Evolutionary conservation across 2,329 filamentous ascomycete species (phyloP).

Genomic region (Alternaria sp.): DNA sequence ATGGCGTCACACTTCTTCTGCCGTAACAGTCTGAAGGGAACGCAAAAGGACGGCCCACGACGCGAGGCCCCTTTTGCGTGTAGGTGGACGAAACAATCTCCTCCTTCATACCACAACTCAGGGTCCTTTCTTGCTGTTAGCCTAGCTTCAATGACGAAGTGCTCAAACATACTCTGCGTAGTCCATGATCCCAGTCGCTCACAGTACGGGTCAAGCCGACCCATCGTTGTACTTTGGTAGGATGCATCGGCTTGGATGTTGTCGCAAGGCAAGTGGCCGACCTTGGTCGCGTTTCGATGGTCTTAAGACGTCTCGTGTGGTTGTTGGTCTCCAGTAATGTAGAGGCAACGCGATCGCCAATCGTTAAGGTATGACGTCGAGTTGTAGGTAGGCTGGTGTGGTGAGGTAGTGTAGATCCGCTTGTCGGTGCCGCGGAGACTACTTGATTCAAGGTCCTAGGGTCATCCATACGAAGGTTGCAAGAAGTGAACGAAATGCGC

Average conservation of each 20-base stretch:
- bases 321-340: conserved; percentile 3
- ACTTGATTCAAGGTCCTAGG: conserved; percentile 3
- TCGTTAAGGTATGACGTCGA: conserved; percentile 12
- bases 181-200: conserved; percentile 53
- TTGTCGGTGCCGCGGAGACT: conserved; percentile 8
- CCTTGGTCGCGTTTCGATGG: conserved; percentile 17
- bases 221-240: conserved; percentile 44
- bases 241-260: conserved; percentile 28
- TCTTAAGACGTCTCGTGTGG: neutral
- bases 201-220: conserved; percentile 43
- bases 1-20: conserved; percentile 67
- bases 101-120: conserved; percentile 73
- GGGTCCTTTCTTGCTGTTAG: conserved; percentile 63
- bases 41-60: conserved; percentile 71
- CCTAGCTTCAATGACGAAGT: neutral
- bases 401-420: conserved; percentile 8
- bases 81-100: conserved; percentile 75
- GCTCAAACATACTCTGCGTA: conserved; percentile 53
- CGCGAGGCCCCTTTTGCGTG: conserved; percentile 71
- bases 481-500: conserved; percentile 26
- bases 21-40: conserved; percentile 67
- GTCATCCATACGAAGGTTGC: neutral
- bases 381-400: conserved; percentile 3
- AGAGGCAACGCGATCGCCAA: conserved; percentile 8
- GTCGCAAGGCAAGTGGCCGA: conserved; percentile 30